phyloP scores from a whole-genome alignment of 768 basidiomycete genomes.

The Megacollybia marginata region DNA sequence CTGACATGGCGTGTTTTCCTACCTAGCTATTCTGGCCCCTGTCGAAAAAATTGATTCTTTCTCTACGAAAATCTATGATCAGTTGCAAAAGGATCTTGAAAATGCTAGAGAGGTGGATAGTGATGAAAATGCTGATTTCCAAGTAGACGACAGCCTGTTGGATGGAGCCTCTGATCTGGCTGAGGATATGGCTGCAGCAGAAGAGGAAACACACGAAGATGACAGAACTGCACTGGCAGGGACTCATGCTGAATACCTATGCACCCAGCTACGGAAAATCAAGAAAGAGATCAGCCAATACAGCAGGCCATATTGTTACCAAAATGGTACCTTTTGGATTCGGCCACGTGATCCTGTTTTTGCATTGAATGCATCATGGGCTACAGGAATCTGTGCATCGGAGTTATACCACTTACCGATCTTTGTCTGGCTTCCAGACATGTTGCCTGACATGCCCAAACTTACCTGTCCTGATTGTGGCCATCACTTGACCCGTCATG shows the following conservation, averaged over 20 bases:
- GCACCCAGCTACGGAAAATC: constrained; percentile 1
- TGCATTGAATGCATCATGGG: background rate
- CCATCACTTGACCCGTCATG: constrained; percentile 2
- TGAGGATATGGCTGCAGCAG: no score
- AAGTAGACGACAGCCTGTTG: no score
- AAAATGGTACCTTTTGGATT: constrained; percentile 1
- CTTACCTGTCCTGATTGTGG: constrained; percentile 8
- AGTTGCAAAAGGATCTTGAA: no score
- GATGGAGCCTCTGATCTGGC: no score
- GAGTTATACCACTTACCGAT: constrained; percentile 5
- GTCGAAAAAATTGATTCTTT: no score
- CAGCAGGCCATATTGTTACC: constrained; percentile 4
- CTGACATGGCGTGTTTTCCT: no score
- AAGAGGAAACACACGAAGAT: background rate
- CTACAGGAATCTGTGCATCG: constrained; percentile 3
- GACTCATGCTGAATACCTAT: background rate
- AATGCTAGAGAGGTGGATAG: no score
- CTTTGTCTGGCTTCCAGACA: constrained; percentile 10
- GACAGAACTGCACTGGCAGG: background rate
- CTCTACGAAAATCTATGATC: no score
- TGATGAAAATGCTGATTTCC: no score
- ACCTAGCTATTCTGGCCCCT: no score
- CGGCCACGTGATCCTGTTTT: constrained; percentile 7
- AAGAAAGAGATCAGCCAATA: constrained; percentile 1
- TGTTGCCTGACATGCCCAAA: constrained; percentile 4